These are phyloP conservation scores for Kuraishia piskuri DNA, from an alignment of 805 yeast species.

Conservation along the genomic window DNA sequence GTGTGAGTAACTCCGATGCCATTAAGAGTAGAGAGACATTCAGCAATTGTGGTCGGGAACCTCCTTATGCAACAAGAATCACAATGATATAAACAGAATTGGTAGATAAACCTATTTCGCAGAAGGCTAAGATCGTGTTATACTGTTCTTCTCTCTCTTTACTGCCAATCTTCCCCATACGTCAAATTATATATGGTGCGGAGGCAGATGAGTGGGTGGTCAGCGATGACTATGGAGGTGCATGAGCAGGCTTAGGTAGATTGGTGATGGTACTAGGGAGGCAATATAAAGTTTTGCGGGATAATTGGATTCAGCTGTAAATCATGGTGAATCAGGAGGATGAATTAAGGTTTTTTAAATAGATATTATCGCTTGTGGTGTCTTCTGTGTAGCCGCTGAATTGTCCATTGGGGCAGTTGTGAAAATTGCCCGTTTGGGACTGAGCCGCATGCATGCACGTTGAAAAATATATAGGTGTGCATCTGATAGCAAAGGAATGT, in stretches of 20 bases:
- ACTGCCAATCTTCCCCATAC: neutral
- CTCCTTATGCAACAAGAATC: too few species aligned
- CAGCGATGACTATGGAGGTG: neutral
- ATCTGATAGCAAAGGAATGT: too few species aligned
- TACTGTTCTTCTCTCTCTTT: neutral
- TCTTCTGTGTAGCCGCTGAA: too few species aligned
- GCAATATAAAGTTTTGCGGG: neutral
- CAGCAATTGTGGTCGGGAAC: neutral
- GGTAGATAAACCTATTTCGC: too few species aligned
- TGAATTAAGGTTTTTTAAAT: too few species aligned
- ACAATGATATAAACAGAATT: too few species aligned
- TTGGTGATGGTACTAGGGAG: neutral
- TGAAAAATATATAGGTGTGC: neutral
- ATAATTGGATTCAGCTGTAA: too few species aligned
- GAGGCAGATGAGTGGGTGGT: neutral
- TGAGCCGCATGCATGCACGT: neutral
- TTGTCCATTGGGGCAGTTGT: neutral
- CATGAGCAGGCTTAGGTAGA: neutral
- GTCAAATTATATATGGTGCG: neutral
- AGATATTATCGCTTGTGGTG: too few species aligned
- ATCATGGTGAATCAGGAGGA: too few species aligned
- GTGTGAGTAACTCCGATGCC: conserved; percentile 23
- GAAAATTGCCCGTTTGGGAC: neutral
- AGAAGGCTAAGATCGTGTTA: too few species aligned
- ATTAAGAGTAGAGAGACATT: conserved; percentile 9